phyloP scores from a whole-genome alignment of 495 filamentous ascomycete species.

The Neurospora sp. region DNA sequence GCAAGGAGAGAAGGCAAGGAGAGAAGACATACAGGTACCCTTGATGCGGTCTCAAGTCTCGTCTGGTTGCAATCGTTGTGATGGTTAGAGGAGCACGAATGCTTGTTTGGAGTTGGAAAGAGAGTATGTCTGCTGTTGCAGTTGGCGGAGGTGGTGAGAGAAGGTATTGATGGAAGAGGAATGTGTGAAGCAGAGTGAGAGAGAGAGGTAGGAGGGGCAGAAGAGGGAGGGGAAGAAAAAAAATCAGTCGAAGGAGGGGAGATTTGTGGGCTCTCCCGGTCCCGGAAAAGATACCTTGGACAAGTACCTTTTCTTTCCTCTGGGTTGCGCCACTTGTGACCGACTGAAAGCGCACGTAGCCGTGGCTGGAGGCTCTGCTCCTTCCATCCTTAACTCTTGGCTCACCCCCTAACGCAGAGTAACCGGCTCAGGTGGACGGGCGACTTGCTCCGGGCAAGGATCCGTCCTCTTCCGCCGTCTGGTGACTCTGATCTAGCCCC shows the following conservation, averaged over 20 bases:
- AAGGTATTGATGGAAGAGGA: not conserved
- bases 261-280: not conserved
- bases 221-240: not conserved
- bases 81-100: not conserved
- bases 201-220: not conserved
- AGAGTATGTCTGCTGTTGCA: not conserved
- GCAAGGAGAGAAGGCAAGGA: not conserved
- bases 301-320: not conserved
- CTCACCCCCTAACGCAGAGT: not conserved
- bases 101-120: not conserved
- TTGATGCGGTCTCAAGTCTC: not conserved
- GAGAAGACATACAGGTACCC: not conserved
- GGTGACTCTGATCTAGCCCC: not conserved
- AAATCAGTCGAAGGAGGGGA: not conserved
- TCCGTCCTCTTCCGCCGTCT: not conserved
- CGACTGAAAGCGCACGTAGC: not conserved
- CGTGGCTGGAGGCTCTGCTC: not conserved
- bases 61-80: not conserved
- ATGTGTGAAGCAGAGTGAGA: not conserved
- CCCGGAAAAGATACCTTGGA: not conserved
- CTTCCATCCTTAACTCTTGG: not conserved
- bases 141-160: not conserved
- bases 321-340: not conserved
- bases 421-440: not conserved
- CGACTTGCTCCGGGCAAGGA: not conserved